Percentiles rank a stretch among this genome's conserved stretches.
phyloP scores from a whole-genome alignment of 768 basidiomycete genomes.

The Floccularia luteovirens region DNA sequence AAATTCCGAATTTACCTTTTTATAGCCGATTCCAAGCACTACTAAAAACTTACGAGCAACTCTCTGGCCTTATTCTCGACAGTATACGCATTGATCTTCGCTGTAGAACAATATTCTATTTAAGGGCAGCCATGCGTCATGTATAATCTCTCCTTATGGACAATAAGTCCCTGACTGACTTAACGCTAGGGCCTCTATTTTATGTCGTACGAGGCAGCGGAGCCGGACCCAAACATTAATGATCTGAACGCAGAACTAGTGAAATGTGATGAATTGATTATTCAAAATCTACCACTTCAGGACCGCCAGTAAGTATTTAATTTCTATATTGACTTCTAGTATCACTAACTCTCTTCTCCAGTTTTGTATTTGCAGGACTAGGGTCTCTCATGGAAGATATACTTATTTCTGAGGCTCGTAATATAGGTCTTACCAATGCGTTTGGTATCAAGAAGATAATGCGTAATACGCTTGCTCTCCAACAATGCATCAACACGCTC shows the following conservation, averaged over 20 bases:
- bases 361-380: constrained; percentile 85
- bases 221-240: constrained; percentile 84
- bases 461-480: constrained; percentile 85
- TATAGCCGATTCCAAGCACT: constrained; percentile 86
- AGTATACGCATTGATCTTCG: constrained; percentile 86
- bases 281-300: constrained; percentile 48
- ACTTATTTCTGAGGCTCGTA: constrained; percentile 66
- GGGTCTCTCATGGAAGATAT: constrained; percentile 80
- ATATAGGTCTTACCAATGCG: constrained; percentile 59
- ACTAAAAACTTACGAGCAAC: constrained; percentile 83
- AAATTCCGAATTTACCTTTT: constrained; percentile 1
- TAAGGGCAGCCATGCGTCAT: constrained; percentile 72
- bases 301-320: constrained; percentile 55
- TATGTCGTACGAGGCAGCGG: constrained; percentile 75
- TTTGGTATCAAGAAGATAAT: constrained; percentile 82
- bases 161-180: background rate
- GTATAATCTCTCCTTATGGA: no score
- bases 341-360: constrained; percentile 17
- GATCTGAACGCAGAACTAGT: constrained; percentile 81
- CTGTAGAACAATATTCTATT: constrained; percentile 74
- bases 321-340: background rate
- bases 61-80: constrained; percentile 80
- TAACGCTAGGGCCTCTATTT: constrained; percentile 70
- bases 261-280: constrained; percentile 64
- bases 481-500: constrained; percentile 83